Base-by-base conservation (phyloP, 495 filamentous ascomycete species). In the Neurospora terricola region DNA sequence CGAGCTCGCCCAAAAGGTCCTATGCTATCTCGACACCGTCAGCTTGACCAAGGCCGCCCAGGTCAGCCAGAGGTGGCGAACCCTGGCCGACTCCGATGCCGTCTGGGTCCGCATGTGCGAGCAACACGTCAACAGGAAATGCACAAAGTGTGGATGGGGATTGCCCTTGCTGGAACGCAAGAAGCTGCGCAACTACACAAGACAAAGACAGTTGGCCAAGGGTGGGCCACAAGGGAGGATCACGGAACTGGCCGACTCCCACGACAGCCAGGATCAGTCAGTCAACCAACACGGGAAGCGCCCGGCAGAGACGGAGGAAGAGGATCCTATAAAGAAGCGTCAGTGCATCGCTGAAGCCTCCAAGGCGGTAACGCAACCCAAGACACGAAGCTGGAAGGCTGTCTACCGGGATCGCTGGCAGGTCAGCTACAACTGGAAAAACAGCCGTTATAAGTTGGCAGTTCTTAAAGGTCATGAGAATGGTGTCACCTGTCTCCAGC, bases 21-120 rank as follows among this genome's bases (percentile, higher is more conserved):
- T 99, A 0, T 94, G 90, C 69, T 96, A 92, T 77, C 90, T 99
- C 48, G 96, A 99, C 78, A 97, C 95, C 8, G 91, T 92, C 6
- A 98, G 94, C n/a, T 86, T 99, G 10, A 98, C 96, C 85, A 97
- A 97, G 80, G 96, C 95, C 9, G 93, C 96, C 4, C 96, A 98
- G 81, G 96, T 99, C 43, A 97, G 93, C 79, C 89, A 89, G 72
- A 87, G 90, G 72, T 99, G 96, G 96, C 88, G 92, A 72, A 86
- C 86, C 70, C 81, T 99, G 36, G 96, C 96, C 3, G 96, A 98
- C 80, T 94, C 97, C 78, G 95, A 99, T 82, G 91, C 97, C 34
- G 96, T 99, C 3, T 99, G 96, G 96, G 95, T 98, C 76, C 91
- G 90, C 72, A 98, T 99, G 95, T 99, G 96, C 78, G 94, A 98